These are phyloP conservation scores for Lepidium aucheri DNA, from an alignment of 345 rosid genomes.

Conservation along the genomic window DNA sequence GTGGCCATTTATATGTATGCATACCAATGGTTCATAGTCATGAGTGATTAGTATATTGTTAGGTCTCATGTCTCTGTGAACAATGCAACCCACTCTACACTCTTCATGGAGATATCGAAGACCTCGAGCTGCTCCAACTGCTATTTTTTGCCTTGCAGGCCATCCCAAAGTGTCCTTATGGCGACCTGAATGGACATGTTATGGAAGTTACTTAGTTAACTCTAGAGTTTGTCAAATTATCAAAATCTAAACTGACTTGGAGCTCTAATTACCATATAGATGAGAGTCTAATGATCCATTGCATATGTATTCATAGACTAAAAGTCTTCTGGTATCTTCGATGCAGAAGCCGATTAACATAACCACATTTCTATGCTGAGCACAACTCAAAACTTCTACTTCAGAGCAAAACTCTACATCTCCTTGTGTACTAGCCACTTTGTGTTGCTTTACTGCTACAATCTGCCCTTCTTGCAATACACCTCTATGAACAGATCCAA, in stretches of 20 bases:
- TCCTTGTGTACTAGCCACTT: conserved; percentile 40
- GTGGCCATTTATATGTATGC: neutral
- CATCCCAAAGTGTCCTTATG: conserved; percentile 33
- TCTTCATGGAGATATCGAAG: conserved; percentile 68
- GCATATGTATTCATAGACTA: conserved; percentile 59
- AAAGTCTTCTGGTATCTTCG: conserved; percentile 44
- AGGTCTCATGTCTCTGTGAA: conserved; percentile 62
- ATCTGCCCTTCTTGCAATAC: conserved; percentile 44
- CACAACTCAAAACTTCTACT: conserved; percentile 59
- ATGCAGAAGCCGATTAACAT: conserved; percentile 59
- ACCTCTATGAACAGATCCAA: conserved; percentile 49
- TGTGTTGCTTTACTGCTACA: conserved; percentile 55
- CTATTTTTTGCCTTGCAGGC: conserved; percentile 49
- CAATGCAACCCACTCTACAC: conserved; percentile 65
- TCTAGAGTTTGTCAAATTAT: neutral
- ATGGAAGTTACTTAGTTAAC: neutral
- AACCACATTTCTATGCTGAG: conserved; percentile 62
- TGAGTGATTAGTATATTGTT: conserved; percentile 62
- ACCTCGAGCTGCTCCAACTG: conserved; percentile 65
- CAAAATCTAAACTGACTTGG: neutral
- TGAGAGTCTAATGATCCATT: conserved; percentile 59
- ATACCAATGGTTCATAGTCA: conserved; percentile 58
- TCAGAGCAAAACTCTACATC: conserved; percentile 58
- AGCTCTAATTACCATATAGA: conserved; percentile 37
- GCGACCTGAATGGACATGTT: conserved; percentile 7